Percentiles rank a stretch among this genome's conserved stretches.
Conservation (phyloP, 139 green algal genomes). For the Marvania coccoides region DNA sequence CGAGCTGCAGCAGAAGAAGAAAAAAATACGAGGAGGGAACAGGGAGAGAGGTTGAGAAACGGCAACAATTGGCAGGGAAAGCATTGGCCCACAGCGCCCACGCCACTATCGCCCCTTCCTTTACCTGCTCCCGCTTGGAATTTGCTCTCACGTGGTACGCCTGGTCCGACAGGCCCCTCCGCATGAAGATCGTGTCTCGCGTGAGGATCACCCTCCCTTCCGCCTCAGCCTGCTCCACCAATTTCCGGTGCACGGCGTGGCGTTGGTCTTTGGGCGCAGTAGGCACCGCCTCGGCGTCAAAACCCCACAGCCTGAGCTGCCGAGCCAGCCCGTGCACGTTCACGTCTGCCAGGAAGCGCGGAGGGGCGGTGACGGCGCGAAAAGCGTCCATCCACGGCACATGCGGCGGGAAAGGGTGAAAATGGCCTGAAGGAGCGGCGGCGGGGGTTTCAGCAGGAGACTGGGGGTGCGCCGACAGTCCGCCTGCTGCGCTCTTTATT, state of each 20-base stretch:
- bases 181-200: conserved; percentile 28
- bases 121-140: conserved; percentile 38
- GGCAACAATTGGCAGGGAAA: too few species aligned
- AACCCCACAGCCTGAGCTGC: conserved; percentile 43
- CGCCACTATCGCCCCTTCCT: too few species aligned
- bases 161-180: neutral
- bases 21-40: too few species aligned
- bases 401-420: neutral
- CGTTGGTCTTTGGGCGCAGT: conserved; percentile 1
- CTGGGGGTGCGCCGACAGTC: too few species aligned
- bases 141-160: conserved; percentile 29
- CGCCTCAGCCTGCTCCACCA: conserved; percentile 29
- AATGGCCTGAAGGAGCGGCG: too few species aligned
- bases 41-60: too few species aligned
- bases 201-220: conserved; percentile 44
- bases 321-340: conserved; percentile 44
- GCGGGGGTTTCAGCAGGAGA: too few species aligned
- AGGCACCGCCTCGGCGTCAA: conserved; percentile 29
- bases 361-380: too few species aligned
- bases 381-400: conserved; percentile 22
- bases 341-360: conserved; percentile 38
- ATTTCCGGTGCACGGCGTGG: neutral
- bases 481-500: neutral
- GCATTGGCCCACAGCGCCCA: too few species aligned
- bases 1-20: too few species aligned